phyloP scores from a whole-genome alignment of 805 yeast species.

The Danielia reshetovae region DNA sequence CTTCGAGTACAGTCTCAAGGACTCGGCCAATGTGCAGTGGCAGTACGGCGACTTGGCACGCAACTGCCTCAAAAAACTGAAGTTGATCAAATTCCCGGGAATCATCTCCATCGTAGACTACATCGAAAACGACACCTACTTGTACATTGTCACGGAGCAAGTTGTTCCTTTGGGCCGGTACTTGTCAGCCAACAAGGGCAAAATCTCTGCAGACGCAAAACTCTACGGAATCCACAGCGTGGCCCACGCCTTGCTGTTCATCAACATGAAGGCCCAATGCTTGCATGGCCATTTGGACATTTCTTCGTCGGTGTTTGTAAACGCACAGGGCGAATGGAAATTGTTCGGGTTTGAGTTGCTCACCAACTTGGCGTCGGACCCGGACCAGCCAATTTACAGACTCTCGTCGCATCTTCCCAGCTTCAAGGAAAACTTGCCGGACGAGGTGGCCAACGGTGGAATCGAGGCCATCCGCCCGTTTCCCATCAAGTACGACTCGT shows the following conservation, averaged over 20 bases:
- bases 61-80: slow-evolving; percentile 41
- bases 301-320: slow-evolving; percentile 56
- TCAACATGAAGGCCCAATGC: slow-evolving; percentile 55
- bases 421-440: slow-evolving; percentile 37
- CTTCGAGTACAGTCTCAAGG: slow-evolving; percentile 56
- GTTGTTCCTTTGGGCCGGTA: slow-evolving; percentile 49
- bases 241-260: slow-evolving; percentile 49
- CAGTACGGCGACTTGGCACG: slow-evolving; percentile 28
- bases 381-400: slow-evolving; percentile 41
- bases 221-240: slow-evolving; percentile 56
- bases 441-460: slow-evolving; percentile 45
- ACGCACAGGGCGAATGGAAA: slow-evolving; percentile 73
- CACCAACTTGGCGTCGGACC: slow-evolving; percentile 45
- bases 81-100: slow-evolving; percentile 66
- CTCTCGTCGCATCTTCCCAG: slow-evolving; percentile 23
- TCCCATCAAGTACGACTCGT: slow-evolving; percentile 58
- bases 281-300: slow-evolving; percentile 60
- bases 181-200: slow-evolving; percentile 26
- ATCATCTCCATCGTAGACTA: slow-evolving; percentile 60
- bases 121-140: slow-evolving; percentile 52
- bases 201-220: slow-evolving; percentile 32
- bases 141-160: slow-evolving; percentile 66
- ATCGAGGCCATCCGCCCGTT: slow-evolving; percentile 32
- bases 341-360: slow-evolving; percentile 76
- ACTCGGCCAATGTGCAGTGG: slow-evolving; percentile 27